These are phyloP conservation scores for Chytriomyces confervae DNA, from an alignment of 192 early-diverging fungal species.

Conservation along the genomic window DNA sequence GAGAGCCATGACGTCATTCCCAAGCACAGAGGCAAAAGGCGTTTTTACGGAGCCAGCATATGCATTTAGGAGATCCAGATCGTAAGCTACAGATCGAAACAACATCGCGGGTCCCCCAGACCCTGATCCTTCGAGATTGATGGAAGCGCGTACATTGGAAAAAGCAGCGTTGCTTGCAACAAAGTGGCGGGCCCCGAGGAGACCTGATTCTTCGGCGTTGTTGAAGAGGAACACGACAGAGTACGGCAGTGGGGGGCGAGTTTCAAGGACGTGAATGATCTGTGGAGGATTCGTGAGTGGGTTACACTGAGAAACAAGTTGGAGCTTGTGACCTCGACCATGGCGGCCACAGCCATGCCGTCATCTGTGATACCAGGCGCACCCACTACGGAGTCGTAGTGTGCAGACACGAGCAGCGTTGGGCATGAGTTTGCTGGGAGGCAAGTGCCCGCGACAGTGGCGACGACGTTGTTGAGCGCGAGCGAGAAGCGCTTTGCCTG, in stretches of 20 bases:
- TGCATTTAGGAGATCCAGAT: neutral
- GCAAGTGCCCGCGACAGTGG: constrained; percentile 1
- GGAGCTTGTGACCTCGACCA: constrained; percentile 35
- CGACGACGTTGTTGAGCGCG: constrained; percentile 18
- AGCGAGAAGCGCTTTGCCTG: constrained; percentile 11
- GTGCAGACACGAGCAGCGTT: constrained; percentile 46
- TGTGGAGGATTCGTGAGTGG: neutral
- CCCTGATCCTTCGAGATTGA: constrained; percentile 45
- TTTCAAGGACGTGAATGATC: neutral
- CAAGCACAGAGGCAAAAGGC: constrained; percentile 7
- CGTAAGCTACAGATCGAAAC: neutral
- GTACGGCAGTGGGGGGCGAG: constrained; percentile 7
- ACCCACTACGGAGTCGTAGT: constrained; percentile 48
- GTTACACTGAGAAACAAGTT: neutral
- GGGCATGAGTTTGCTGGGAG: constrained; percentile 2
- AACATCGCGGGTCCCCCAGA: constrained; percentile 12
- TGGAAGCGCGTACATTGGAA: constrained; percentile 31
- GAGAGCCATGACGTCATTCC: constrained; percentile 17
- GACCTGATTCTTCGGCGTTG: constrained; percentile 50
- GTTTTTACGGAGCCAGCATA: neutral
- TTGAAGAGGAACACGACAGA: constrained; percentile 51
- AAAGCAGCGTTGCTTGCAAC: neutral
- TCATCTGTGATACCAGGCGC: constrained; percentile 53
- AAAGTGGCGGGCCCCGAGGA: constrained; percentile 21
- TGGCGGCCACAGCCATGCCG: constrained; percentile 47